These are phyloP conservation scores for Aspergillus haitiensis DNA, from an alignment of 495 filamentous ascomycete species.

Conservation along the genomic window DNA sequence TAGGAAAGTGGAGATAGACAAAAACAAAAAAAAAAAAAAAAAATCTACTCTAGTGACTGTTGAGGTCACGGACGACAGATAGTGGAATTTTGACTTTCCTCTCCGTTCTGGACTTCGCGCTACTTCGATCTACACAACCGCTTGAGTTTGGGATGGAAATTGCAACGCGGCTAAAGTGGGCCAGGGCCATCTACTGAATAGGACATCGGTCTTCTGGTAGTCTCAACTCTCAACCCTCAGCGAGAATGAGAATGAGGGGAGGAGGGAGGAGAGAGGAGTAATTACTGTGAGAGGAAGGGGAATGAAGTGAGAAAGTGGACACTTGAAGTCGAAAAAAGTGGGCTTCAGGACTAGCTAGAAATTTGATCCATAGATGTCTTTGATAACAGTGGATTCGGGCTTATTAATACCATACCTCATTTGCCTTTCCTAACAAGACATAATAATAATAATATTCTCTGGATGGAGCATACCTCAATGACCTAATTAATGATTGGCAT, in stretches of 20 bases:
- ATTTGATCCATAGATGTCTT: background rate
- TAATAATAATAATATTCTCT: no score
- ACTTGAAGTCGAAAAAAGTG: background rate
- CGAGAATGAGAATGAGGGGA: background rate
- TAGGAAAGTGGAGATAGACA: no score
- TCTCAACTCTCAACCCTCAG: background rate
- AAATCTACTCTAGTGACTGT: no score
- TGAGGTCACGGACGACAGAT: background rate
- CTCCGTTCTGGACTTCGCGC: constrained; percentile 6
- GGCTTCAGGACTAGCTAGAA: background rate
- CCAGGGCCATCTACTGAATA: background rate
- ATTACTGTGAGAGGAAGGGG: background rate
- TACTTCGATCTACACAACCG: constrained; percentile 11
- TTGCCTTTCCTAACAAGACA: no score
- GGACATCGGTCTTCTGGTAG: background rate
- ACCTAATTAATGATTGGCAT: no score
- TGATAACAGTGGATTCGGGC: background rate
- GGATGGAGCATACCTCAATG: no score
- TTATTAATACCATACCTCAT: background rate
- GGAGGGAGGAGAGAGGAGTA: background rate
- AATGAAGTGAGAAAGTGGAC: background rate
- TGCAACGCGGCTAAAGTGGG: constrained; percentile 11
- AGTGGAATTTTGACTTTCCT: background rate
- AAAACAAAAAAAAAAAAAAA: no score
- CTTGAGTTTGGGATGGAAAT: constrained; percentile 4